Base-by-base conservation (phyloP, 2,329 filamentous ascomycete species). In the Neobulgaria alba region DNA sequence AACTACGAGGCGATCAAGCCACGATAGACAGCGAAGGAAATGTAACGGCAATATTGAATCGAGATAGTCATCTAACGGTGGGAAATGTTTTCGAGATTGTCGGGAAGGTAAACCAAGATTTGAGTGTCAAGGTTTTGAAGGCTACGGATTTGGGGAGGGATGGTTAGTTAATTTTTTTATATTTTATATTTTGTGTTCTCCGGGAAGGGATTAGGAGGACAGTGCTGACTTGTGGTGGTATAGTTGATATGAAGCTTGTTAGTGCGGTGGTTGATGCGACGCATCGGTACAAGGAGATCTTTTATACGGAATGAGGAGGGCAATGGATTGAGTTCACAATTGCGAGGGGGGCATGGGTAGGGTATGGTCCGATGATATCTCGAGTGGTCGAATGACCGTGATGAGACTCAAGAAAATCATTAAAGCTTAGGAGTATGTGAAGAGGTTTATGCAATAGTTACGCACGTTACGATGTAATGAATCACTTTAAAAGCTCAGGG, bases 221-320 rank as follows among this genome's bases (percentile, higher is more conserved):
- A 41, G 15, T 10, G 18, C 38, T 39, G n/a, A 33, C 30, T 3
- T 20, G n/a, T 23, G 20, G 33, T 40, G 2, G n/a, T 12, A 38
- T 38, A 54, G 48, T 50, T 90, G 88, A 95, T 64, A 85, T 84
- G 62, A 72, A 71, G 39, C 73, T 86, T 23, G 82, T 79, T 45
- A 79, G 85, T 42, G 77, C 82, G 0, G 83, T 95, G 3, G 89
- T 95, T 12, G 85, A 95, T 43, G 81, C 79, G 26, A 92, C 87
- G 23, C 89, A 95, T 64, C 75, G 79, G 36, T 77, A 87, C 59
- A 85, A 82, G 57, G 69, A 78, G 46, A 82, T 96, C 38, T 95
- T 95, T 60, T 88, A 85, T 36, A 18, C 21, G 18, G 46, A 47
- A 4, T 39, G 29, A 44, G 31, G 29, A n/a, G 17, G 7, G 30